These are phyloP conservation scores for Dryas alaskensis DNA, from an alignment of 306 rosid genomes.

Conservation along the genomic window DNA sequence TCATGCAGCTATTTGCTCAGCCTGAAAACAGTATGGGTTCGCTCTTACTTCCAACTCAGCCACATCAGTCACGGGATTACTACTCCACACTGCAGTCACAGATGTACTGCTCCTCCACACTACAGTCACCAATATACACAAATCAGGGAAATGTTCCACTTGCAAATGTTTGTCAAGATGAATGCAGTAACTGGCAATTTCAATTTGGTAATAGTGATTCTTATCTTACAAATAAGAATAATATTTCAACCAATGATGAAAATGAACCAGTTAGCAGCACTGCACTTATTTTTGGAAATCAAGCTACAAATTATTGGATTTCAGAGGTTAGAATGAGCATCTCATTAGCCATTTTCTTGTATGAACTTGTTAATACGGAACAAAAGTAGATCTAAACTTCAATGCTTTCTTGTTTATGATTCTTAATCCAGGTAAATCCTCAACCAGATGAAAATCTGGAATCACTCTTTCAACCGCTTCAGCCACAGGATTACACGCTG, in stretches of 20 bases:
- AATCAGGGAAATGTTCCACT: not conserved
- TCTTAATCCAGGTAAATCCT: slow-evolving; percentile 27
- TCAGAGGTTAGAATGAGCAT: slow-evolving; percentile 39
- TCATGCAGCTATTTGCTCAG: slow-evolving; percentile 23
- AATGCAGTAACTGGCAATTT: not conserved
- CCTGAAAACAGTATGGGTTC: not conserved
- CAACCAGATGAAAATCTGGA: not conserved
- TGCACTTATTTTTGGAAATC: not conserved
- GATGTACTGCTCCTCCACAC: not conserved
- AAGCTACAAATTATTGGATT: not conserved
- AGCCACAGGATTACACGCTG: not conserved
- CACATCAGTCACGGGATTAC: not conserved
- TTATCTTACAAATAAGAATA: too few species aligned
- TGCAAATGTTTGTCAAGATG: not conserved
- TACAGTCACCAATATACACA: not conserved
- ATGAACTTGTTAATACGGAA: slow-evolving; percentile 3
- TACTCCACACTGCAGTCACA: not conserved
- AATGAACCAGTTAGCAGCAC: not conserved
- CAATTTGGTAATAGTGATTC: not conserved
- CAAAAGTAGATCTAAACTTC: slow-evolving; percentile 13
- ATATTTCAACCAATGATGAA: not conserved
- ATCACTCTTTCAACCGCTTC: not conserved
- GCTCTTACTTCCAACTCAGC: not conserved
- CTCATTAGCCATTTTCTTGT: slow-evolving; percentile 4
- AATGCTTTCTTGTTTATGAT: slow-evolving; percentile 20